Conservation (phyloP, 2,329 filamentous ascomycete genomes). For the Zopfia rhizophila region DNA sequence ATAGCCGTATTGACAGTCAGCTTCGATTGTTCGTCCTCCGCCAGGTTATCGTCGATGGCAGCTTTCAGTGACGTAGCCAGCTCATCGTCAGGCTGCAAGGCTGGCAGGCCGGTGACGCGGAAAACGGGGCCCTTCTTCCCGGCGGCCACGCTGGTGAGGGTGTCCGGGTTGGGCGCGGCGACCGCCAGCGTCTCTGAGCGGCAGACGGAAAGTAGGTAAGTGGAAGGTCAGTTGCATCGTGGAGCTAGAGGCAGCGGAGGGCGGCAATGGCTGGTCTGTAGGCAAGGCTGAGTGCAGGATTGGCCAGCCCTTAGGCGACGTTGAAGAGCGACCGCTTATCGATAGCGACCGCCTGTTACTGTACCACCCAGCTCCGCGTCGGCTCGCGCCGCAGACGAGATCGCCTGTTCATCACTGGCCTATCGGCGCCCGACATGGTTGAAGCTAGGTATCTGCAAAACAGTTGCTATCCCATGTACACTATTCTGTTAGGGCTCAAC, state of each 20-base stretch:
- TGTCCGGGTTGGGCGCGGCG: too few relatives aligned
- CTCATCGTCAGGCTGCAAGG: slow-evolving; percentile 17
- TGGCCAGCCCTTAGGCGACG: slow-evolving; percentile 1
- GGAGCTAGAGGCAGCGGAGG: neutral
- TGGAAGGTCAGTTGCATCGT: too few relatives aligned
- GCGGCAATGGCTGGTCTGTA: neutral
- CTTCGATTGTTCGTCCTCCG: slow-evolving; percentile 12
- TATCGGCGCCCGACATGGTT: too few relatives aligned
- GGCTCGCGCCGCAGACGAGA: too few relatives aligned
- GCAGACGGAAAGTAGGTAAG: neutral
- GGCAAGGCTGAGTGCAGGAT: slow-evolving; percentile 2
- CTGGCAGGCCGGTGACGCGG: slow-evolving; percentile 23
- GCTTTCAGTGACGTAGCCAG: slow-evolving; percentile 15
- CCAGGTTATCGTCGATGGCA: slow-evolving; percentile 16
- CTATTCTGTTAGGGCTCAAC: too few relatives aligned
- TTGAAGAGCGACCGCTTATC: too few relatives aligned
- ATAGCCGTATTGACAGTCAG: slow-evolving; percentile 9
- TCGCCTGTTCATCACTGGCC: too few relatives aligned
- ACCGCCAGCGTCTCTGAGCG: slow-evolving; percentile 1
- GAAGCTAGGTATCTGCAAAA: too few relatives aligned
- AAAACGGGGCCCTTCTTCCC: slow-evolving; percentile 20
- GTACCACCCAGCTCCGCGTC: too few relatives aligned
- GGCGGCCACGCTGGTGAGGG: slow-evolving; percentile 5
- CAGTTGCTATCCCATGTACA: too few relatives aligned
- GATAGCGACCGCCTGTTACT: too few relatives aligned